Conservation (phyloP, 164 flowering plant genomes). For the Stephania cephalantha region DNA sequence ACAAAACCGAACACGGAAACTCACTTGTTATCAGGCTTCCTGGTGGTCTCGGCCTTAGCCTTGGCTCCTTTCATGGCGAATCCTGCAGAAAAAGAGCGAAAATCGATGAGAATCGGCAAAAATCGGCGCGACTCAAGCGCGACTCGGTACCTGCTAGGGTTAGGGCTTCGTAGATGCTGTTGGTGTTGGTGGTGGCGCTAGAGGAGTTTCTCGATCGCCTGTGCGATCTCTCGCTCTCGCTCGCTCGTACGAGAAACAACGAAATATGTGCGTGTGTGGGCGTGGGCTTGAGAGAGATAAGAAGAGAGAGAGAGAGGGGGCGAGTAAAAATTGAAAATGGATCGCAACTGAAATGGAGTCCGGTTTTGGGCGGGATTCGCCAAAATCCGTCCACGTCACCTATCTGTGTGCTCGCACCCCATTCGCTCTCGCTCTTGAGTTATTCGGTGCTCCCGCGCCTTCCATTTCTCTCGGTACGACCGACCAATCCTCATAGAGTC, state of each 20-base stretch:
- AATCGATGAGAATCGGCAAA: constrained; percentile 1
- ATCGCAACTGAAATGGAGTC: constrained; percentile 19
- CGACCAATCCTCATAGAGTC: no score
- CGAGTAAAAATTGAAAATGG: constrained; percentile 11
- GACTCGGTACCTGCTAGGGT: neutral
- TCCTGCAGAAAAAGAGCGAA: constrained; percentile 7
- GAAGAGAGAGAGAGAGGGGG: neutral
- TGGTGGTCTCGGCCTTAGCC: constrained; percentile 23
- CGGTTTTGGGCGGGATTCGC: constrained; percentile 35
- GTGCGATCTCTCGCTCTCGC: neutral
- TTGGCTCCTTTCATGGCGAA: constrained; percentile 27
- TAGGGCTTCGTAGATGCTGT: neutral
- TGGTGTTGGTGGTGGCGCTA: no score
- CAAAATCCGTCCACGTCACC: constrained; percentile 25
- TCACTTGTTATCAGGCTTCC: constrained; percentile 32
- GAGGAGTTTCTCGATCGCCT: neutral
- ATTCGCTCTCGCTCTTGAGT: constrained; percentile 6
- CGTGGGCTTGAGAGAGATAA: neutral
- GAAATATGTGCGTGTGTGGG: neutral
- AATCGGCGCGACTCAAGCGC: neutral
- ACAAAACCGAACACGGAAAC: constrained; percentile 15
- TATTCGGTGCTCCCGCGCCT: neutral
- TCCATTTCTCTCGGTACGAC: no score
- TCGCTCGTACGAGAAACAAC: neutral
- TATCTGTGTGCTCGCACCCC: constrained; percentile 19